Evolutionary conservation across 177 flowering plant species (phyloP).

Genomic region (Tripterygium wilfordii): DNA sequence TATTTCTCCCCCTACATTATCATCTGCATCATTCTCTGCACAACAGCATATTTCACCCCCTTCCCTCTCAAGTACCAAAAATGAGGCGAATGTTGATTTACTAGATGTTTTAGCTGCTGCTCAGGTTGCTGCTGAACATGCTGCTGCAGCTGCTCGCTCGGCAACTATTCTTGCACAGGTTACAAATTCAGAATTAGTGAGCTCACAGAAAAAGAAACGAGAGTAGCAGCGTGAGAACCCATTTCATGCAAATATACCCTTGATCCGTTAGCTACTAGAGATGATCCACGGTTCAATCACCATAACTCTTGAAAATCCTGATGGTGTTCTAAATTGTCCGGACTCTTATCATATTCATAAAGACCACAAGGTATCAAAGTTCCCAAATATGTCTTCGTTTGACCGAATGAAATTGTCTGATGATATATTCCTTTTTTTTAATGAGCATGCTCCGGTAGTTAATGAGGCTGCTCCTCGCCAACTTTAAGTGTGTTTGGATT

Average conservation of each 20-base stretch:
- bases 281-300: constrained; percentile 20
- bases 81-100: constrained; percentile 54
- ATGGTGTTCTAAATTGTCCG: constrained; percentile 9
- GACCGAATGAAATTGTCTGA: constrained; percentile 25
- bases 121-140: constrained; percentile 88
- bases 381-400: constrained; percentile 18
- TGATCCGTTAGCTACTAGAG: constrained; percentile 11
- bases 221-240: constrained; percentile 22
- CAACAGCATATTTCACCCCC: constrained; percentile 21
- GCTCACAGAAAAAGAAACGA: constrained; percentile 42
- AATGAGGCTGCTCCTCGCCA: constrained; percentile 28
- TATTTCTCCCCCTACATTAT: constrained; percentile 48
- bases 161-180: constrained; percentile 85
- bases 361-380: constrained; percentile 7
- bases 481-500: no score
- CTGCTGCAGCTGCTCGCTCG: constrained; percentile 90
- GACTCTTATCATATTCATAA: constrained; percentile 13
- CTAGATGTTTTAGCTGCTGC: constrained; percentile 93
- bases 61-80: constrained; percentile 38
- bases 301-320: constrained; percentile 21
- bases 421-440: constrained; percentile 26
- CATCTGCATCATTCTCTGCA: constrained; percentile 30
- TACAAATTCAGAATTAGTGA: constrained; percentile 73
- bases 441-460: constrained; percentile 14
- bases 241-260: constrained; percentile 13